phyloP scores from a whole-genome alignment of 352 stramenopile species.

The Plasmopara viticola region DNA sequence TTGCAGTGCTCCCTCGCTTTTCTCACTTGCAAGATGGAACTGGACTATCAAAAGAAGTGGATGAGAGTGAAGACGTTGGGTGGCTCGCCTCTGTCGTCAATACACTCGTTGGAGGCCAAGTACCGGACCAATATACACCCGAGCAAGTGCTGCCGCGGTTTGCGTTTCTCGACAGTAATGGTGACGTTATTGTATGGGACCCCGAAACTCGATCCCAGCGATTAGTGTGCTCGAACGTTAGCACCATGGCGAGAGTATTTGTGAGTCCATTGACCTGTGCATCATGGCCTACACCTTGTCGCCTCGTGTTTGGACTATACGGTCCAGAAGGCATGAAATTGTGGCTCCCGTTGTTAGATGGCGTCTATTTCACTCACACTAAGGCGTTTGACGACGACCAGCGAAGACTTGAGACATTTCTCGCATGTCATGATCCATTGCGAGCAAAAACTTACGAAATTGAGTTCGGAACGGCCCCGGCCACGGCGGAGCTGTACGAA shows the following conservation, averaged over 20 bases:
- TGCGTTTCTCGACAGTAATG: conserved; percentile 41
- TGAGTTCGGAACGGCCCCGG: conserved; percentile 60
- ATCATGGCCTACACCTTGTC: conserved; percentile 55
- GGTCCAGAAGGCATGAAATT: conserved; percentile 63
- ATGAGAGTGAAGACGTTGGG: conserved; percentile 26
- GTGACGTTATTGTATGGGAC: conserved; percentile 74
- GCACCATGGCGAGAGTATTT: conserved; percentile 48
- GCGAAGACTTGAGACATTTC: conserved; percentile 49
- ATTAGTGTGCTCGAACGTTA: conserved; percentile 62
- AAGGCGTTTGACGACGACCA: conserved; percentile 53
- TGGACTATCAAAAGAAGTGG: not conserved
- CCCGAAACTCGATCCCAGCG: conserved; percentile 62
- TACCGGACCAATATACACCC: conserved; percentile 62
- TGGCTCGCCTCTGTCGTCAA: conserved; percentile 64
- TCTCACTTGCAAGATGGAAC: conserved; percentile 46
- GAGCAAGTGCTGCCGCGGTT: conserved; percentile 68
- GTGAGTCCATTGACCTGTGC: conserved; percentile 32
- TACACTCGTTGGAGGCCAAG: conserved; percentile 53
- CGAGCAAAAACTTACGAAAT: conserved; percentile 78
- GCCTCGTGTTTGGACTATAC: conserved; percentile 66
- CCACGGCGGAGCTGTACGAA: conserved; percentile 60
- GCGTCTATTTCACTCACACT: conserved; percentile 57
- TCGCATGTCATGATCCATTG: conserved; percentile 73
- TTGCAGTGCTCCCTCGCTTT: conserved; percentile 51
- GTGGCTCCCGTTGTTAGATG: conserved; percentile 73